phyloP scores from a whole-genome alignment of 2,329 filamentous ascomycete species.

The Trichoderma gracile region DNA sequence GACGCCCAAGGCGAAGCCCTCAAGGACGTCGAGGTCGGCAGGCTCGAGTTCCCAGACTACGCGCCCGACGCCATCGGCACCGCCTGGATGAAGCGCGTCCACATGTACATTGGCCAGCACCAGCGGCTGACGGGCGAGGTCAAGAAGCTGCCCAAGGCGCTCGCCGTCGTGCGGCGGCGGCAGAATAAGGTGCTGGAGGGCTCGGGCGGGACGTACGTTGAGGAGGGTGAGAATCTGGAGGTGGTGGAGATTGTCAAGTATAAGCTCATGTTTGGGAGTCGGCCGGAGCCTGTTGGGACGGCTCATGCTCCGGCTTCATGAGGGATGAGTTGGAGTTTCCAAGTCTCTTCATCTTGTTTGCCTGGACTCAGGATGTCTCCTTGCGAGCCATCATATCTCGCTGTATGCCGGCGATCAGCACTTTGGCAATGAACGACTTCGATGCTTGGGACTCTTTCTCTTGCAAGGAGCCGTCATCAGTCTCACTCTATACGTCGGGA shows the following conservation, averaged over 20 bases:
- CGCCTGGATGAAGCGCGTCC: slow-evolving; percentile 86
- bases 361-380: no score
- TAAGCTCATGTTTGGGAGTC: slow-evolving; percentile 79
- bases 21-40: slow-evolving; percentile 57
- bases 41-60: slow-evolving; percentile 77
- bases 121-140: slow-evolving; percentile 88
- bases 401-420: no score
- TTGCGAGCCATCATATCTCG: no score
- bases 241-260: slow-evolving; percentile 84
- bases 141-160: slow-evolving; percentile 76
- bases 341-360: background rate
- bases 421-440: no score
- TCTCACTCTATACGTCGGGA: no score
- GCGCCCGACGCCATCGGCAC: slow-evolving; percentile 50
- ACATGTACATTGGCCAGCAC: slow-evolving; percentile 84
- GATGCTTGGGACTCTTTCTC: no score
- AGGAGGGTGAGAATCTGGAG: slow-evolving; percentile 61
- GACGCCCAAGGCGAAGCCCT: slow-evolving; percentile 37
- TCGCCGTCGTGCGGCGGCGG: slow-evolving; percentile 73
- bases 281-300: slow-evolving; percentile 80
- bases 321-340: background rate
- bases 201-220: slow-evolving; percentile 42
- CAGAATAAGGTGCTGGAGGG: slow-evolving; percentile 46
- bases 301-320: slow-evolving; percentile 33
- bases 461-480: no score